These are phyloP conservation scores for Casaregolazyma lundiana DNA, from an alignment of 1,139 yeast genomes.

Conservation along the genomic window DNA sequence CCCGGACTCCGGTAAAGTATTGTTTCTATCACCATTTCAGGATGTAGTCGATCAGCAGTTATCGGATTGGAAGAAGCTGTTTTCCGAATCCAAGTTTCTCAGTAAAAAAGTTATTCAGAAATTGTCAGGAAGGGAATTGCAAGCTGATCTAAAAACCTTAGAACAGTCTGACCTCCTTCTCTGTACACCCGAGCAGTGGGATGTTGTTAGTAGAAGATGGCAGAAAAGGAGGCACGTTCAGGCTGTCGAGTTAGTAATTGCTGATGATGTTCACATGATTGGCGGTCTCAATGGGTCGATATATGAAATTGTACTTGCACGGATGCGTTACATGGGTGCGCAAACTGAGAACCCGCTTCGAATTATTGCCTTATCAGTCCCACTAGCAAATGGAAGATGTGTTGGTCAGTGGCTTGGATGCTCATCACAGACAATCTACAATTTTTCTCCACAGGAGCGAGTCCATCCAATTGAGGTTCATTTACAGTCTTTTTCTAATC, in stretches of 20 bases:
- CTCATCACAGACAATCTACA: slow-evolving; percentile 52
- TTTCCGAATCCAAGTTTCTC: slow-evolving; percentile 34
- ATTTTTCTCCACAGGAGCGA: slow-evolving; percentile 64
- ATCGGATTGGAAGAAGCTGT: slow-evolving; percentile 50
- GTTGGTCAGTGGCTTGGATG: slow-evolving; percentile 87
- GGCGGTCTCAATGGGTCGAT: slow-evolving; percentile 54
- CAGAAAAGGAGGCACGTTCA: slow-evolving; percentile 56
- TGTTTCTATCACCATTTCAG: slow-evolving; percentile 63
- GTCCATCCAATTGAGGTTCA: slow-evolving; percentile 54
- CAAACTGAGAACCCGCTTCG: slow-evolving; percentile 54
- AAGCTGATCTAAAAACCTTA: slow-evolving; percentile 50
- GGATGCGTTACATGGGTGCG: slow-evolving; percentile 64
- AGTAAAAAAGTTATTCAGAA: slow-evolving; percentile 43
- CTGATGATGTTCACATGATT: slow-evolving; percentile 71
- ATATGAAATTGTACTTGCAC: slow-evolving; percentile 66
- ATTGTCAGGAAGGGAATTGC: slow-evolving; percentile 55
- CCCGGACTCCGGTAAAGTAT: slow-evolving; percentile 53
- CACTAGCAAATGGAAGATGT: slow-evolving; percentile 72
- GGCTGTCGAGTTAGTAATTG: slow-evolving; percentile 59
- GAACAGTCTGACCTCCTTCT: slow-evolving; percentile 62
- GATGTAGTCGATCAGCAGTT: slow-evolving; percentile 46
- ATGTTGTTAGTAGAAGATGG: slow-evolving; percentile 73
- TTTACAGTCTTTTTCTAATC: slow-evolving; percentile 47
- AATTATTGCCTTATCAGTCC: slow-evolving; percentile 60
- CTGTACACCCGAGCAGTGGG: slow-evolving; percentile 78